phyloP scores from a whole-genome alignment of 345 rosid species.

The Arabis alpina region DNA sequence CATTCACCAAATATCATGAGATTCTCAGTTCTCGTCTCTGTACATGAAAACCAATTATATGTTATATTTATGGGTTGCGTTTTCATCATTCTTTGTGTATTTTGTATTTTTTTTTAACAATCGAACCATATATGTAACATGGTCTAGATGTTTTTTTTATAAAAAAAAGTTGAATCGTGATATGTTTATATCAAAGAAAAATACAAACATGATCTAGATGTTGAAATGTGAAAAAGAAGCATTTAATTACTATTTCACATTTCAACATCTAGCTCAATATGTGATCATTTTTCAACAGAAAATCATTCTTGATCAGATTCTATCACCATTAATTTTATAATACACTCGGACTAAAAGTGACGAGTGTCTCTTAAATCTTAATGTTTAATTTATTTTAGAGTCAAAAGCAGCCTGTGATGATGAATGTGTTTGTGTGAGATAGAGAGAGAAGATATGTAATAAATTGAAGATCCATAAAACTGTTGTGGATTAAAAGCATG shows the following conservation, averaged over 20 bases:
- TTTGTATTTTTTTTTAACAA: no score
- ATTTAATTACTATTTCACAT: no score
- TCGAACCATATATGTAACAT: no score
- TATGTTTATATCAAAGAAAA: no score
- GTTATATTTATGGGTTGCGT: no score
- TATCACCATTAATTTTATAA: neutral
- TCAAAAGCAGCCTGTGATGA: constrained; percentile 37
- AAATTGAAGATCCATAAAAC: constrained; percentile 2
- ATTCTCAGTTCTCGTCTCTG: neutral
- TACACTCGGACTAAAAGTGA: constrained; percentile 1
- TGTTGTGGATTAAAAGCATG: constrained; percentile 37
- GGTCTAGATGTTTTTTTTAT: no score
- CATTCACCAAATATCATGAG: constrained; percentile 18
- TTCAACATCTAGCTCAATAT: no score
- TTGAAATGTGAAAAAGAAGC: no score
- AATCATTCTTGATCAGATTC: constrained; percentile 6
- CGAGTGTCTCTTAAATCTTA: constrained; percentile 8
- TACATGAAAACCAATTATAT: no score
- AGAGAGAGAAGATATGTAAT: neutral
- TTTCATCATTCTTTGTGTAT: no score
- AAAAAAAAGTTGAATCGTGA: no score
- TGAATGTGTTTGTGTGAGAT: constrained; percentile 24
- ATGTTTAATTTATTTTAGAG: neutral
- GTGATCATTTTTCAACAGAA: neutral
- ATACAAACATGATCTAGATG: no score